These are phyloP conservation scores for Cryptosporidium xiaoi DNA, from an alignment of 169 alveolate genomes.

Conservation along the genomic window DNA sequence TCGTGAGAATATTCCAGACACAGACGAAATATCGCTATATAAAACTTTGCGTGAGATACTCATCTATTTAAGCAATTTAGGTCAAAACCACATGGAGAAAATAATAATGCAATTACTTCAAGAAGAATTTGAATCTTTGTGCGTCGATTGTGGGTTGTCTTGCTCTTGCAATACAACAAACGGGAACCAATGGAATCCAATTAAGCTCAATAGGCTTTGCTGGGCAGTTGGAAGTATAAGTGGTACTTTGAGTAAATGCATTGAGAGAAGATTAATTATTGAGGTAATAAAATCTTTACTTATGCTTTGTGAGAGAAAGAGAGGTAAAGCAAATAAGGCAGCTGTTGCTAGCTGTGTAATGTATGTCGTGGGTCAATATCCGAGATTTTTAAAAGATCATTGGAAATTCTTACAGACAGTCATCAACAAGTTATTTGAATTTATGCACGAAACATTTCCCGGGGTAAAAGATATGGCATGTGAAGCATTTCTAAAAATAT, in stretches of 20 bases:
- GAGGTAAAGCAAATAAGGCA: conserved; percentile 98
- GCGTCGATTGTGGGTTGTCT: conserved; percentile 22
- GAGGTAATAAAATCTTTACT: conserved; percentile 92
- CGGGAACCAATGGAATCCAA: conserved; percentile 82
- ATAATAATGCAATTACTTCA: conserved; percentile 91
- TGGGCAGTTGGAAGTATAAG: conserved; percentile 98
- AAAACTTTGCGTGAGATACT: conserved; percentile 94
- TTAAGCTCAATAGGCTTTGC: conserved; percentile 90
- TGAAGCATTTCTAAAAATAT: conserved; percentile 95
- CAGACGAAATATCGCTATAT: conserved; percentile 96
- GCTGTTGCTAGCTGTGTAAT: conserved; percentile 90
- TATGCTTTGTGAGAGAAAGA: conserved; percentile 95
- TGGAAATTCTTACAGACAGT: conserved; percentile 98
- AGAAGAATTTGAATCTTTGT: conserved; percentile 83
- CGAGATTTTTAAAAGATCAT: conserved; percentile 95
- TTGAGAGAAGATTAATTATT: conserved; percentile 95
- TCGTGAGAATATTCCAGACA: conserved; percentile 85
- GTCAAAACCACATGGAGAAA: conserved; percentile 92
- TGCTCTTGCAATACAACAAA: conserved; percentile 54
- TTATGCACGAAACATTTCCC: conserved; percentile 98
- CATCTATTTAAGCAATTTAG: conserved; percentile 94
- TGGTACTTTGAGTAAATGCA: conserved; percentile 94
- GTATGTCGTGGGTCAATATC: conserved; percentile 99
- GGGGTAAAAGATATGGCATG: conserved; percentile 99
- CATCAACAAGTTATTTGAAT: conserved; percentile 97